Evolutionary conservation across 306 rosid species (phyloP).

Genomic region (Hippophae rhamnoides): DNA sequence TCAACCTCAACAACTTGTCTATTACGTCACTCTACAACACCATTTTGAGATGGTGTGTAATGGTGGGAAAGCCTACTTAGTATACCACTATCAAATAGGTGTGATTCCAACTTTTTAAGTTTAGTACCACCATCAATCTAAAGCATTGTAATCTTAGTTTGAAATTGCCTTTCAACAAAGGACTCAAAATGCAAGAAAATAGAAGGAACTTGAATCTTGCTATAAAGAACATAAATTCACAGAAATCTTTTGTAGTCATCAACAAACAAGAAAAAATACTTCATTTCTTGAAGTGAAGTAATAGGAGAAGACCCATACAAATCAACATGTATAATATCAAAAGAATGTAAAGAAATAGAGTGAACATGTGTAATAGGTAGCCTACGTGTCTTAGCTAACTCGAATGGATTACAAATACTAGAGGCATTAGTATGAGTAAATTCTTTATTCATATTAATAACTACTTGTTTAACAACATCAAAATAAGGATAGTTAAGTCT

Average conservation of each 20-base stretch:
- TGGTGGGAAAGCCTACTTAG: background rate
- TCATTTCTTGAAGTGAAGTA: background rate
- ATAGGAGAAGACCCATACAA: background rate
- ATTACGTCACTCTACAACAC: background rate
- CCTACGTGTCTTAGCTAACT: background rate
- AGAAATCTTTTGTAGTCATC: background rate
- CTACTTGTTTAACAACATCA: no score
- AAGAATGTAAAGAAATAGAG: background rate
- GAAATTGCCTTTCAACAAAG: background rate
- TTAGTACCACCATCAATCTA: background rate
- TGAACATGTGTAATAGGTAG: no score
- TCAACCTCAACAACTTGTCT: background rate
- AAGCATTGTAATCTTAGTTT: background rate
- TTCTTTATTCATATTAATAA: no score
- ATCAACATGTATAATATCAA: background rate
- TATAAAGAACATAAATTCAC: background rate
- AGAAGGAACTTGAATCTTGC: background rate
- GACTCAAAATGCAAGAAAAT: background rate
- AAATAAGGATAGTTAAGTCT: no score
- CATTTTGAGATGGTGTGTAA: background rate
- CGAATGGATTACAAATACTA: background rate
- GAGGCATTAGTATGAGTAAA: no score
- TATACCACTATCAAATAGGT: background rate
- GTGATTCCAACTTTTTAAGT: background rate
- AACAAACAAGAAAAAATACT: background rate